Percentiles rank a stretch among this genome's conserved stretches.
phyloP scores from a whole-genome alignment of 129 eudicot genomes.

The sunflower (Helianthus annuus) region HanXRQr2.0-SUNRISE NC_035435.2:2783440-2783939 shows the following conservation, averaged over 20 bases:
- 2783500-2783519: constrained; percentile 57
- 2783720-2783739: constrained; percentile 38
- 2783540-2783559: constrained; percentile 44
- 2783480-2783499: constrained; percentile 61
- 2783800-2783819: too few species aligned
- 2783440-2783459: constrained; percentile 80
- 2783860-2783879: too few species aligned
- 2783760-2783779: too few species aligned
- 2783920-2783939: too few species aligned
- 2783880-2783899: too few species aligned
- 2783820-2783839: too few species aligned
- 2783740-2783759: too few species aligned
- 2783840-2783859: too few species aligned
- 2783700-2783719: constrained; percentile 76
- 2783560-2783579: constrained; percentile 55
- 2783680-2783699: constrained; percentile 57
- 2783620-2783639: constrained; percentile 60
- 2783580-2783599: constrained; percentile 74
- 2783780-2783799: too few species aligned
- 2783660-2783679: constrained; percentile 54
- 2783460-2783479: constrained; percentile 63
- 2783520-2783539: constrained; percentile 47
- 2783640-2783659: constrained; percentile 60
- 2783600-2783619: constrained; percentile 79
- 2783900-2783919: too few species aligned